Evolutionary conservation across 441 rosid genomes (phyloP).

Genomic region (Metrosideros polymorpha): DNA sequence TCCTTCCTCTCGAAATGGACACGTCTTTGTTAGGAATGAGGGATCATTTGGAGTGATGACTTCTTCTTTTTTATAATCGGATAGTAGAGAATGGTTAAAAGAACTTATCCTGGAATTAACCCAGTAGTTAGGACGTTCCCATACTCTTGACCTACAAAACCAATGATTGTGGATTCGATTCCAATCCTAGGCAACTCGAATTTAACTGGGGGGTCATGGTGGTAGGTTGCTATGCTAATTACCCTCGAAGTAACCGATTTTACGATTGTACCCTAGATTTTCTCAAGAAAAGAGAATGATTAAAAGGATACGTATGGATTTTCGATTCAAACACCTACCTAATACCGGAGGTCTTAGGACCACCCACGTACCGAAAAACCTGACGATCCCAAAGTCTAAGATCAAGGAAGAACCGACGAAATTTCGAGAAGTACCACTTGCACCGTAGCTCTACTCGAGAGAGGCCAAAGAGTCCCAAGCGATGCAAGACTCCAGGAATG

Average conservation of each 20-base stretch:
- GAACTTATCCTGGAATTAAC: neutral
- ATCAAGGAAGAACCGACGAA: neutral
- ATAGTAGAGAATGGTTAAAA: neutral
- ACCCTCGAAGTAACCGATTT: no score
- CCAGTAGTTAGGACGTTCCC: fast-evolving
- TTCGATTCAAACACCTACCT: neutral
- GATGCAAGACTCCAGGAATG: neutral
- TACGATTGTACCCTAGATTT: no score
- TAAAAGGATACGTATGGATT: neutral
- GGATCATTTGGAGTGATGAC: neutral
- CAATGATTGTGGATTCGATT: neutral
- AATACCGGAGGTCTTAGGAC: no score
- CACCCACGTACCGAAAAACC: neutral
- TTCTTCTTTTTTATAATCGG: neutral
- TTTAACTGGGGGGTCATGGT: neutral
- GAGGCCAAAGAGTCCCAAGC: neutral
- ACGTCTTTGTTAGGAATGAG: neutral
- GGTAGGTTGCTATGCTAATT: no score
- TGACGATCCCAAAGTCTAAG: neutral
- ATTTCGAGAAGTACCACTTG: neutral
- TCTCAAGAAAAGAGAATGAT: neutral
- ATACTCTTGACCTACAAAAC: neutral
- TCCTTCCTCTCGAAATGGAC: neutral
- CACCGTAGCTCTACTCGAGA: neutral
- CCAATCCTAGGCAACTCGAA: neutral